Evolutionary conservation across 805 yeast species (phyloP).

Genomic region (Naumovozyma baii): DNA sequence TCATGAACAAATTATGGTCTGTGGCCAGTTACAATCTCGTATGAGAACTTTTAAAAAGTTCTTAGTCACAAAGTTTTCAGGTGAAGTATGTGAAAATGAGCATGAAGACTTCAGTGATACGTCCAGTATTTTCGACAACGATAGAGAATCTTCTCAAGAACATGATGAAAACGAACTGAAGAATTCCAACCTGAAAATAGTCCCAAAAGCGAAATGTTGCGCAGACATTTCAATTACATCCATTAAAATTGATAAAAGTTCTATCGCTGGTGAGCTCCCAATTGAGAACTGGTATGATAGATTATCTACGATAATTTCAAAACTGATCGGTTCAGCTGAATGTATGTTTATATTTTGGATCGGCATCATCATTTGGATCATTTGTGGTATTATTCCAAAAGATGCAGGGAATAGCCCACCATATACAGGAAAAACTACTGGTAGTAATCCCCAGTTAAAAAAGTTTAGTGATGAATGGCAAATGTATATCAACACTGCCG

Average conservation of each 20-base stretch:
- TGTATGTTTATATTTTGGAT: conserved; percentile 31
- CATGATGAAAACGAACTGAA: too few relatives aligned
- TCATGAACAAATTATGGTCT: conserved; percentile 20
- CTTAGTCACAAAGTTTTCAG: too few relatives aligned
- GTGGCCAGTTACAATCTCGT: conserved; percentile 26
- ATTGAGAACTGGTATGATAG: conserved; percentile 30
- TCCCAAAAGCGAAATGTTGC: too few relatives aligned
- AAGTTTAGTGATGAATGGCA: conserved; percentile 33
- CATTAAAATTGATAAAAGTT: not conserved
- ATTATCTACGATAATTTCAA: conserved; percentile 20
- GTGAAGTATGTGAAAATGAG: too few relatives aligned
- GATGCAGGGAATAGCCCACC: conserved; percentile 23
- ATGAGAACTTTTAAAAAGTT: conserved; percentile 16
- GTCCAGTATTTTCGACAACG: too few relatives aligned
- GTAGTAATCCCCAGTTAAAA: conserved; percentile 15
- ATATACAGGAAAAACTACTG: conserved; percentile 18
- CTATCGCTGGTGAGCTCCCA: conserved; percentile 13
- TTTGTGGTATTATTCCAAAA: conserved; percentile 28
- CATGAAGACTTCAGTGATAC: too few relatives aligned
- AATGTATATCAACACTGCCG: conserved; percentile 35
- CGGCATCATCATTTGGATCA: conserved; percentile 33
- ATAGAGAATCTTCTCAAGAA: not conserved
- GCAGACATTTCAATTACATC: not conserved
- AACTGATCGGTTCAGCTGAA: conserved; percentile 28
- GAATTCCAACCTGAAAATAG: too few relatives aligned